A percentile compares a stretch with the other conserved stretches of the same genome.
phyloP scores from a whole-genome alignment of 495 filamentous ascomycete species.

The Platismatia glauca region DNA sequence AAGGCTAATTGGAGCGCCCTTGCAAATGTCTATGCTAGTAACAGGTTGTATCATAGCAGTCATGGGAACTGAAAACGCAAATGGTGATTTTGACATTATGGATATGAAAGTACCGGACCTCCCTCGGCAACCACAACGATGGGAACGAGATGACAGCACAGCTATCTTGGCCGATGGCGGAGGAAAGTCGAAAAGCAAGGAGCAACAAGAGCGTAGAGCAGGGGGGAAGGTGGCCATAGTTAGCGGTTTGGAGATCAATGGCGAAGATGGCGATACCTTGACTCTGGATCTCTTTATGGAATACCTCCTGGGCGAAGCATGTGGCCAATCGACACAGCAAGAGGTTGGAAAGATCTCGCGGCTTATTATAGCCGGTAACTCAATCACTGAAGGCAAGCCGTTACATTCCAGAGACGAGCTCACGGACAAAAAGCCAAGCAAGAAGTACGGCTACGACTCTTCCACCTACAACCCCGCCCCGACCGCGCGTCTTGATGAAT shows the following conservation, averaged over 20 bases:
- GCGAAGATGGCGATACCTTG: conserved; percentile 59
- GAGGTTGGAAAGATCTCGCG: conserved; percentile 64
- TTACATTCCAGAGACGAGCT: conserved; percentile 42
- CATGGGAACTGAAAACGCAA: conserved; percentile 82
- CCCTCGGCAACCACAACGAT: conserved; percentile 67
- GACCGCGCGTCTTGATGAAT: conserved; percentile 71
- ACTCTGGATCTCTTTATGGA: conserved; percentile 71
- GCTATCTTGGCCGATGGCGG: conserved; percentile 35
- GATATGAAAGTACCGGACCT: conserved; percentile 83
- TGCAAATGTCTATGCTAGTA: conserved; percentile 61
- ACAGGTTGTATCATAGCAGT: conserved; percentile 88
- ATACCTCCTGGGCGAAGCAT: conserved; percentile 77
- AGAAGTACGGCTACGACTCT: conserved; percentile 94
- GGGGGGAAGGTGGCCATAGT: conserved; percentile 70
- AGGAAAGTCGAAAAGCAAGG: conserved; percentile 30
- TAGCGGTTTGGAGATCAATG: conserved; percentile 76
- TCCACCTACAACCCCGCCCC: conserved; percentile 77
- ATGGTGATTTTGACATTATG: conserved; percentile 88
- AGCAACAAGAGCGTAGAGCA: conserved; percentile 7
- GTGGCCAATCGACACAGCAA: conserved; percentile 45
- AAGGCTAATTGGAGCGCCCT: conserved; percentile 58
- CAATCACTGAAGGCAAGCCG: conserved; percentile 47
- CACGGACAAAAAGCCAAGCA: conserved; percentile 43
- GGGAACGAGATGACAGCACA: conserved; percentile 48
- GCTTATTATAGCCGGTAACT: conserved; percentile 87